Conservation (phyloP, 2,329 filamentous ascomycete species). For the Cordyceps militaris region DNA sequence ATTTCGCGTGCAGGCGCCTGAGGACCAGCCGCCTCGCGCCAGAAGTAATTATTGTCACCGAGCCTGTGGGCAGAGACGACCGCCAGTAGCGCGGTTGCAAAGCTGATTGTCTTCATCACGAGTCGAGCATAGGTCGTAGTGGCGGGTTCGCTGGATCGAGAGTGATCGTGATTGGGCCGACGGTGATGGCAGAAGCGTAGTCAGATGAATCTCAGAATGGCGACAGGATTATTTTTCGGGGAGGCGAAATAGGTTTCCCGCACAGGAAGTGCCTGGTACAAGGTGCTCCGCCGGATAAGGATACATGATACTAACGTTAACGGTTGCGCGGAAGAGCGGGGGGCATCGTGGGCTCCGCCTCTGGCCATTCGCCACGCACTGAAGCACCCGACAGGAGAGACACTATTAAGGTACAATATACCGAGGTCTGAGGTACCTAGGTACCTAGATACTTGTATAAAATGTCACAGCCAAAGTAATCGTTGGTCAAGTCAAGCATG, state of each 20-base stretch:
- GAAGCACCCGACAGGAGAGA: background rate
- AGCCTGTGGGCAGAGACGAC: constrained; percentile 1
- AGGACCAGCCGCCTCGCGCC: background rate
- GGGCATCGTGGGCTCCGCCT: background rate
- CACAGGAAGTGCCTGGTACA: background rate
- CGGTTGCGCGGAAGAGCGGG: background rate
- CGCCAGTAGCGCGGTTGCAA: constrained; percentile 4
- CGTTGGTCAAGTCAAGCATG: no score
- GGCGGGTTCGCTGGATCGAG: background rate
- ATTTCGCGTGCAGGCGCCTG: constrained; percentile 11
- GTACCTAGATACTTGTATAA: no score
- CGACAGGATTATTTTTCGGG: no score
- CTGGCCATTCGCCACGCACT: constrained; percentile 1
- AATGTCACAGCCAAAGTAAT: background rate
- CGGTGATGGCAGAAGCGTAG: background rate
- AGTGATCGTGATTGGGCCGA: background rate
- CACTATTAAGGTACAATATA: background rate
- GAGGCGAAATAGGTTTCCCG: background rate
- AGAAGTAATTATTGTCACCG: background rate
- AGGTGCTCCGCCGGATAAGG: constrained; percentile 7
- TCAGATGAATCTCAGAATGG: no score
- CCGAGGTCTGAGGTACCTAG: background rate
- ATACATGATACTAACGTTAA: background rate
- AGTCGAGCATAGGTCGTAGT: background rate
- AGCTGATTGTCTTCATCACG: constrained; percentile 5